Conservation (phyloP, 2,329 filamentous ascomycete genomes). For the Penicillium sp. region DNA sequence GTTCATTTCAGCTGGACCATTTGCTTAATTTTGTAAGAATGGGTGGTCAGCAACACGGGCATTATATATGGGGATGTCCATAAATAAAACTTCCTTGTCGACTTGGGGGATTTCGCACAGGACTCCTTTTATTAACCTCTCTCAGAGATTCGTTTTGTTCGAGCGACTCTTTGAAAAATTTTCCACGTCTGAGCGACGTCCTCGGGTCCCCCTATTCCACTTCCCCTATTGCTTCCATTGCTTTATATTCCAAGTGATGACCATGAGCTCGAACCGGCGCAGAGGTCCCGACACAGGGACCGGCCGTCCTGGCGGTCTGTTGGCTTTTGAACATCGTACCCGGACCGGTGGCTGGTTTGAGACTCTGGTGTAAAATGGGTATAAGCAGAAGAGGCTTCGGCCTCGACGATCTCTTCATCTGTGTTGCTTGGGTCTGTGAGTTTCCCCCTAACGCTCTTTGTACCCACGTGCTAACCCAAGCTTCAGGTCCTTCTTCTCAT, state of each 20-base stretch:
- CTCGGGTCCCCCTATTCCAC: no score
- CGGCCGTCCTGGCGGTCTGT: constrained; percentile 1
- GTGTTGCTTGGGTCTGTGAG: constrained; percentile 24
- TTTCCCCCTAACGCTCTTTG: not conserved
- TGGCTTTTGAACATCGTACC: constrained; percentile 5
- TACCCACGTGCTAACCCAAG: not conserved
- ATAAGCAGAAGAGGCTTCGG: constrained; percentile 31
- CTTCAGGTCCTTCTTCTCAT: constrained; percentile 8
- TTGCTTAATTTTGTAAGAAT: no score
- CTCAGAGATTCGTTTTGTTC: no score
- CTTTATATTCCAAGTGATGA: not conserved
- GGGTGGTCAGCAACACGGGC: no score
- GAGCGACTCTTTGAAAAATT: no score
- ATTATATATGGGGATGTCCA: no score
- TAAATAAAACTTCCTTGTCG: no score
- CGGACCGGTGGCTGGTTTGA: constrained; percentile 10
- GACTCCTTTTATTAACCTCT: no score
- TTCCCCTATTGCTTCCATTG: no score
- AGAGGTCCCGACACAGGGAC: constrained; percentile 1
- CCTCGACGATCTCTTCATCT: constrained; percentile 30
- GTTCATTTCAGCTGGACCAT: not conserved
- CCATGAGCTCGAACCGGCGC: not conserved
- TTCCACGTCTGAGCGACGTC: no score
- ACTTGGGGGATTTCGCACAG: no score
- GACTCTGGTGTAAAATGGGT: constrained; percentile 16